Evolutionary conservation across 345 rosid species (phyloP), one percentile per base, ranked within the genome.

Genomic region (Hevea brasiliensis): DNA sequence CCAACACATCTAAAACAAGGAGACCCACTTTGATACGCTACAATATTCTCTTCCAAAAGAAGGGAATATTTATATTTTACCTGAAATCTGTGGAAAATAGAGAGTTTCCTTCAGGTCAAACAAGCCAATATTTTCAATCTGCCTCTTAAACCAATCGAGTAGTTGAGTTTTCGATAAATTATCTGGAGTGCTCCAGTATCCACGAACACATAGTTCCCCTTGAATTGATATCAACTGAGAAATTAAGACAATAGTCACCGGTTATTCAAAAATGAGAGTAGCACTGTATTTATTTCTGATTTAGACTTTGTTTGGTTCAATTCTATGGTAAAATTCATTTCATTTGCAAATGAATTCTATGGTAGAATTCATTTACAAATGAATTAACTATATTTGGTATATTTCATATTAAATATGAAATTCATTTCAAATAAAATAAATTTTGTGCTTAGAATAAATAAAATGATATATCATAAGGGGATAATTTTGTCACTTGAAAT

Each of bases 201-300:
- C 98, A n/a, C 94, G 93, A 69, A 87, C 73, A 54, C 97, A 94
- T 64, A 94, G 80, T 74, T 87, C 81, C 20, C 89, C 95, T 73
- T 44, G 78, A 74, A 82, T 51, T 7, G 82, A 81, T 76, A 94
- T 82, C 81, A 92, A 61, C 98, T 94, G 77, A 18, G 70, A 71
- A 74, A 68, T 57, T 26, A 54, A 37, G 44, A 76, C 9, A 51
- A 47, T 21, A 73, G 67, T 71, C 15, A 68, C 35, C 70, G 27
- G 73, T 48, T 44, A 45, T 11, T 74, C 54, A 44, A 72, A 40
- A 40, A 50, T 42, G 32, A 14, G 56, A 79, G 26, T 20, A 72
- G 21, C 23, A 67, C 29, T 32, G 12, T 12, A 40, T 65, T 32
- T 27, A 35, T 51, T 67, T 35, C 65, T 29, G 21, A 26, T 67